A percentile compares a stretch with the other conserved stretches of the same genome.
Conservation (phyloP, 2,329 filamentous ascomycete species). For the Aspergillus fischeri region DNA sequence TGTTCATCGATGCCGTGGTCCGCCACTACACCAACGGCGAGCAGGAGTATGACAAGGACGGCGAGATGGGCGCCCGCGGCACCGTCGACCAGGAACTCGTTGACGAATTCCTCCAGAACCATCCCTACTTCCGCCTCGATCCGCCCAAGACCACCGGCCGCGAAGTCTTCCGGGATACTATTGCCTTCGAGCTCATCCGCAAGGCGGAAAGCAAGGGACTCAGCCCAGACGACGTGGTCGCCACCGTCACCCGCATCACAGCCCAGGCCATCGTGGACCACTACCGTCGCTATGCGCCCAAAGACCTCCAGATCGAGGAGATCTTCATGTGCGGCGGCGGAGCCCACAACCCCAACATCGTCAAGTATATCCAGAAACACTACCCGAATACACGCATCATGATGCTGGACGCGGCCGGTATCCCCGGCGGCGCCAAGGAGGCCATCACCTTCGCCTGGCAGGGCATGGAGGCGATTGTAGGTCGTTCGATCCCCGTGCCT, state of each 20-base stretch:
- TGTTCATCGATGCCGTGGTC: slow-evolving; percentile 55
- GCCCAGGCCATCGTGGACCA: slow-evolving; percentile 55
- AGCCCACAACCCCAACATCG: slow-evolving; percentile 42
- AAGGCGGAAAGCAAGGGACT: not conserved
- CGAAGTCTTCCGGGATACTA: slow-evolving; percentile 46
- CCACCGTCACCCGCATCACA: slow-evolving; percentile 49
- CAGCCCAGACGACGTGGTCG: not conserved
- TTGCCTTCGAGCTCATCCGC: not conserved
- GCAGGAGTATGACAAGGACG: slow-evolving; percentile 50
- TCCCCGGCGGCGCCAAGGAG: slow-evolving; percentile 57
- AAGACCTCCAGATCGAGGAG: slow-evolving; percentile 47
- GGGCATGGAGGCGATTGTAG: slow-evolving; percentile 56
- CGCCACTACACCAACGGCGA: slow-evolving; percentile 51
- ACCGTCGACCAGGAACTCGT: slow-evolving; percentile 50
- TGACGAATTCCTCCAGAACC: slow-evolving; percentile 47
- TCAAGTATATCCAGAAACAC: slow-evolving; percentile 47
- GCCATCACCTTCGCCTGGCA: slow-evolving; percentile 59
- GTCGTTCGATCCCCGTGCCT: slow-evolving; percentile 53
- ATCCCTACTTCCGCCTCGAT: slow-evolving; percentile 47
- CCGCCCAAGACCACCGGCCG: slow-evolving; percentile 57
- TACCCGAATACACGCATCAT: slow-evolving; percentile 49
- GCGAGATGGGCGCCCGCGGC: slow-evolving; percentile 48
- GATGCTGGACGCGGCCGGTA: slow-evolving; percentile 56
- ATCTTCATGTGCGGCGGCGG: slow-evolving; percentile 49
- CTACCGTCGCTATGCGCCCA: slow-evolving; percentile 48